Evolutionary conservation across 768 basidiomycete genomes (phyloP).

Genomic region (Termitomyces sp.): DNA sequence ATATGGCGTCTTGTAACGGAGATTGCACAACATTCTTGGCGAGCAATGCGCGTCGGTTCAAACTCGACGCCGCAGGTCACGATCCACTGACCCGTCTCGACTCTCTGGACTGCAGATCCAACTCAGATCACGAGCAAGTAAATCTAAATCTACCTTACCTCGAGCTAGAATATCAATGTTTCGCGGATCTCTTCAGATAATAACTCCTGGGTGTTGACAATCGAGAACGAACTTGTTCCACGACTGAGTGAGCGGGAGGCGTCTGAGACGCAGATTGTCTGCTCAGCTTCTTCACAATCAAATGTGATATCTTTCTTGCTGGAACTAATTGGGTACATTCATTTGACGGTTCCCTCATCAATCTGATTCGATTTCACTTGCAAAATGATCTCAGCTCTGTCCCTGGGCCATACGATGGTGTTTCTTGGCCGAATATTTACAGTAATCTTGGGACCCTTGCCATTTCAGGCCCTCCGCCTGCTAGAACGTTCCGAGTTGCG

Average conservation of each 20-base stretch:
- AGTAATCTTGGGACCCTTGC: background rate
- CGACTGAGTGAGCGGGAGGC: background rate
- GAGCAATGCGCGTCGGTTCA: background rate
- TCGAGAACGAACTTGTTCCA: background rate
- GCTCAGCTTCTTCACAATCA: background rate
- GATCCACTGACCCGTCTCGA: background rate
- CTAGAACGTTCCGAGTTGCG: background rate
- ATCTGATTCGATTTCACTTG: background rate
- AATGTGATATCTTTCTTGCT: background rate
- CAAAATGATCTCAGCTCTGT: background rate
- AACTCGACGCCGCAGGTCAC: background rate
- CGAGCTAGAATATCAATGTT: background rate
- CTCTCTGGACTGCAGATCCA: background rate
- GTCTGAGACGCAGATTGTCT: background rate
- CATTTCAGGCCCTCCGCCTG: background rate
- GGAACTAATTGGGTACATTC: background rate
- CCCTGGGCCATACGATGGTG: background rate
- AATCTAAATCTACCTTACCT: background rate
- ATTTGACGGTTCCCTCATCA: background rate
- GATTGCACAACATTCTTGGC: background rate
- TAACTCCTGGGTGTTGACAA: background rate
- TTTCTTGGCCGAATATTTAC: background rate
- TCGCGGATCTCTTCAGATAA: background rate
- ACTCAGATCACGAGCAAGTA: background rate
- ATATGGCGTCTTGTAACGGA: background rate